These are phyloP conservation scores for Polytrichum commune DNA, from an alignment of 225 moss, liverwort and hornwort genomes.

Conservation along the genomic window DNA sequence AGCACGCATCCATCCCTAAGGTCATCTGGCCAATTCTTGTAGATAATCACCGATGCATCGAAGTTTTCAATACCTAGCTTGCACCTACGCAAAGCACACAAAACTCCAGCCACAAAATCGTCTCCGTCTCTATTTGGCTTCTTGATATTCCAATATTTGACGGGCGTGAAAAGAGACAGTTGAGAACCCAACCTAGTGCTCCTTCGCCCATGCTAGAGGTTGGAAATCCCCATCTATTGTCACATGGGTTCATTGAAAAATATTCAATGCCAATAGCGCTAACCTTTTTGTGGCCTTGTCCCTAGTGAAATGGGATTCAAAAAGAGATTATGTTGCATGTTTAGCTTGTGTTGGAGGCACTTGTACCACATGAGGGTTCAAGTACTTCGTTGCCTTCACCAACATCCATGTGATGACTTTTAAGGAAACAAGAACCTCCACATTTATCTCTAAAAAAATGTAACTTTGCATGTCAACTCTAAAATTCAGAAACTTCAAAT, in stretches of 20 bases:
- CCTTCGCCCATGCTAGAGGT: background rate
- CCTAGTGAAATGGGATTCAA: background rate
- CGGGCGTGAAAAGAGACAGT: background rate
- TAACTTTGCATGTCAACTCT: too few species aligned
- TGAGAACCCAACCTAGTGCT: background rate
- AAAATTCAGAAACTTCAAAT: too few species aligned
- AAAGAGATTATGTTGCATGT: background rate
- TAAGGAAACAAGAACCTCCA: too few species aligned
- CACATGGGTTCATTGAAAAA: background rate
- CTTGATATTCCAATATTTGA: background rate
- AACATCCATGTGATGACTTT: background rate
- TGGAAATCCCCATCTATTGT: background rate
- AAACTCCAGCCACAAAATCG: too few species aligned
- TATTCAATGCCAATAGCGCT: background rate
- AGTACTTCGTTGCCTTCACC: background rate
- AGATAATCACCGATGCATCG: too few species aligned
- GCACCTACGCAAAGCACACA: too few species aligned
- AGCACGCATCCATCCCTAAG: too few species aligned
- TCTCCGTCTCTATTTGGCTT: too few species aligned
- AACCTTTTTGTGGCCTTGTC: background rate
- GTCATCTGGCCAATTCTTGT: too few species aligned
- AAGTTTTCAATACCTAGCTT: too few species aligned
- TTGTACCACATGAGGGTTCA: background rate
- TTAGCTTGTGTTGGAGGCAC: background rate
- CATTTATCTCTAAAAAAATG: too few species aligned